Conservation (phyloP, 2,329 filamentous ascomycete species). For the Fusarium xyrophilum region DNA sequence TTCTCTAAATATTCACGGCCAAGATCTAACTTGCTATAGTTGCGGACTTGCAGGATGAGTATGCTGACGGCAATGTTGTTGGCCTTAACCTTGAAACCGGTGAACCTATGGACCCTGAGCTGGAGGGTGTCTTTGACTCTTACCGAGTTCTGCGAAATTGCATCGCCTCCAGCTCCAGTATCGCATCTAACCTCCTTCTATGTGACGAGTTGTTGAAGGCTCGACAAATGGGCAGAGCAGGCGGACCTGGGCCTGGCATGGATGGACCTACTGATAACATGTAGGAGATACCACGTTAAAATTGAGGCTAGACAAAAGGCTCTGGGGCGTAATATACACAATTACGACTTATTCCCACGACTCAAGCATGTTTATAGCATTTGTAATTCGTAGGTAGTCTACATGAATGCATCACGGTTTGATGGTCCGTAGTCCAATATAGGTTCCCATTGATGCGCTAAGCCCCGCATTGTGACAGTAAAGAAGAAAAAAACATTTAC, state of each 20-base stretch:
- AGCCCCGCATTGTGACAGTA: constrained; percentile 43
- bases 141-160: constrained; percentile 94
- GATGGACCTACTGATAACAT: constrained; percentile 64
- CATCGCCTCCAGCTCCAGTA: constrained; percentile 91
- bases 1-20: not conserved
- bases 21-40: constrained; percentile 58
- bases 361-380: not conserved
- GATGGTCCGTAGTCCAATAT: not conserved
- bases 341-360: constrained; percentile 27
- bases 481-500: constrained; percentile 50
- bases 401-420: not conserved
- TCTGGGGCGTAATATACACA: constrained; percentile 39
- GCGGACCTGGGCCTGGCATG: constrained; percentile 69
- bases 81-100: constrained; percentile 87
- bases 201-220: constrained; percentile 98
- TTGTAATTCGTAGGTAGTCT: not conserved
- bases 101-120: constrained; percentile 91
- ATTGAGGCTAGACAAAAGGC: constrained; percentile 49
- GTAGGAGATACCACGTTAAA: constrained; percentile 51
- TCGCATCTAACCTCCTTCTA: constrained; percentile 91
- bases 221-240: constrained; percentile 83
- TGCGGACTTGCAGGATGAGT: constrained; percentile 84
- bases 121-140: constrained; percentile 93
- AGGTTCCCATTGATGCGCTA: constrained; percentile 35
- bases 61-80: constrained; percentile 81